Conservation (phyloP, 1,139 yeast genomes). For the Yamadazyma triangularis region DNA sequence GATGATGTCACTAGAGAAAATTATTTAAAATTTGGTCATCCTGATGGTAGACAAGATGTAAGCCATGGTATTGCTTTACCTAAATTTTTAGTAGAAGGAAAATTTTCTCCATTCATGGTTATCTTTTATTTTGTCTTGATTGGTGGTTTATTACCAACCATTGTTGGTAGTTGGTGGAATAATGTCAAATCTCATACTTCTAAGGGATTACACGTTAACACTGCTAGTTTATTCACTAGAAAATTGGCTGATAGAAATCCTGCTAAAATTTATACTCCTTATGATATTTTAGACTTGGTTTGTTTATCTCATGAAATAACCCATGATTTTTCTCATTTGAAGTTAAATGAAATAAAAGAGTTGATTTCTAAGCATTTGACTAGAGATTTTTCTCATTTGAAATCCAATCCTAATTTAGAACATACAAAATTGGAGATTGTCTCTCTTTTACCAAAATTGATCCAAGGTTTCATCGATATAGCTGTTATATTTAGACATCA, state of each 20-base stretch:
- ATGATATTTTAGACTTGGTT: constrained; percentile 58
- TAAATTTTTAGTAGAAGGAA: constrained; percentile 81
- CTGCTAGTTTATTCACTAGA: constrained; percentile 72
- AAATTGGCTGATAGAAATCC: constrained; percentile 72
- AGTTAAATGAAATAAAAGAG: constrained; percentile 43
- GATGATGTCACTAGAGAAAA: constrained; percentile 84
- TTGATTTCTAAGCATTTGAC: constrained; percentile 55
- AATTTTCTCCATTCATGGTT: constrained; percentile 64
- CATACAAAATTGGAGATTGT: constrained; percentile 52
- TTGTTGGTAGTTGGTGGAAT: constrained; percentile 90
- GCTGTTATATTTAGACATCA: constrained; percentile 74
- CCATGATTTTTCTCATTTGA: constrained; percentile 30
- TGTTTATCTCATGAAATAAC: constrained; percentile 60
- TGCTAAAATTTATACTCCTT: constrained; percentile 60
- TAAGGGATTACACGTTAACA: constrained; percentile 74
- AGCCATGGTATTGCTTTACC: constrained; percentile 97
- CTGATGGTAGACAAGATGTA: constrained; percentile 95
- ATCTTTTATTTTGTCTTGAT: constrained; percentile 63
- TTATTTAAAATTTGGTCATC: constrained; percentile 86
- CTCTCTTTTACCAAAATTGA: constrained; percentile 58
- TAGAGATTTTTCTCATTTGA: constrained; percentile 34
- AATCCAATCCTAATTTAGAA: constrained; percentile 21
- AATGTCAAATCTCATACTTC: constrained; percentile 77
- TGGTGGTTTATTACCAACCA: constrained; percentile 71
- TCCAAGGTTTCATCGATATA: constrained; percentile 75